Percentiles rank a stretch among this genome's conserved stretches.
These are phyloP conservation scores for Chenopodium album DNA, from an alignment of 148 eudicot species.

Conservation along the genomic window DNA sequence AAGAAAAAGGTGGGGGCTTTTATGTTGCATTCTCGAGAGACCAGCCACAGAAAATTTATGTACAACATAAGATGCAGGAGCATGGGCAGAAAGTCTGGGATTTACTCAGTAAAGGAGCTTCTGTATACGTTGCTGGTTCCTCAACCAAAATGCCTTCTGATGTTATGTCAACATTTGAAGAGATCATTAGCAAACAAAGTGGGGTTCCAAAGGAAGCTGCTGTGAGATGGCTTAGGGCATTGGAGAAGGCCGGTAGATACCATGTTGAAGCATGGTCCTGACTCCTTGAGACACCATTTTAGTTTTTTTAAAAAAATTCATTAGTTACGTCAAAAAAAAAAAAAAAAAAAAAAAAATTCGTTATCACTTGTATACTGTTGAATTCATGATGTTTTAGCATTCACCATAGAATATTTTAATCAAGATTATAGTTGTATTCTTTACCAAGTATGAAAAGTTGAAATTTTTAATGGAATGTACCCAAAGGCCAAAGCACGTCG, in stretches of 20 bases:
- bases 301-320: neutral
- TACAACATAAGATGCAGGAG: conserved; percentile 84
- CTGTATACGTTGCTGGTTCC: conserved; percentile 78
- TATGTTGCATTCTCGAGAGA: conserved; percentile 81
- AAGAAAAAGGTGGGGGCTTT: conserved; percentile 86
- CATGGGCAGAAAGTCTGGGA: conserved; percentile 54
- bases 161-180: conserved; percentile 77
- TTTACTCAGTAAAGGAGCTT: conserved; percentile 64
- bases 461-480: too few relatives aligned
- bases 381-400: neutral
- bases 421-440: neutral
- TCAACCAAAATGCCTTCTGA: conserved; percentile 87
- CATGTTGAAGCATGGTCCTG: conserved; percentile 85
- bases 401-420: neutral
- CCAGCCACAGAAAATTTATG: conserved; percentile 79
- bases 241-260: conserved; percentile 90
- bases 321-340: too few relatives aligned
- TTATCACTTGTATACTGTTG: neutral
- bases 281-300: neutral
- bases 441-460: too few relatives aligned
- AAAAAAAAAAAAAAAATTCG: too few relatives aligned
- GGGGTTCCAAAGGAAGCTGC: conserved; percentile 67
- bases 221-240: conserved; percentile 63
- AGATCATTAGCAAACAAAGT: conserved; percentile 57
- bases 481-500: too few relatives aligned